Base-by-base conservation (phyloP, 305 asterid genomes). In the Fraxinus albicans region DNA sequence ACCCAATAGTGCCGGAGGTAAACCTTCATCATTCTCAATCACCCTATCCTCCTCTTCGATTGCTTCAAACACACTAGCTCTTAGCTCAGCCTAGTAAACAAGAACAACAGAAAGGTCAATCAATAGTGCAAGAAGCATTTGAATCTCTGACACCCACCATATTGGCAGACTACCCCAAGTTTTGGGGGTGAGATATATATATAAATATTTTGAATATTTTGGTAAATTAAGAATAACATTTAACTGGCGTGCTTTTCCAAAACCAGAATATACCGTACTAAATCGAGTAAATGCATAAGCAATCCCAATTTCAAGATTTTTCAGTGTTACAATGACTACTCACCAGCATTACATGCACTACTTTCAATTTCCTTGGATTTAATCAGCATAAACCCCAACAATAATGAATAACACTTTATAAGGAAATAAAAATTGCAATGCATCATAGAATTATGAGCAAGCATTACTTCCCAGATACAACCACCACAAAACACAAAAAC, bases 31-130 rank as follows among this genome's bases (percentile, higher is more conserved):
- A 81, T 91, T 91, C 80, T 93, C 98, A 77, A 93, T 84, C 9
- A 86, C 93, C 84, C 83, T 90, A 85, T 96, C 99, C 88, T 96
- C 99, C 84, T 94, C 99, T 86, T 96, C 99, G 25, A 96, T 96
- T 0, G 99, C 98, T 91, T 96, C 97, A 81, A 96, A 96, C 25
- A 96, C 98, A 83, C 98, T 92, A 87, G 98, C 98, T 89, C 99
- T 91, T 79, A 96, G 88, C 82, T 94, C 99, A 69, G 98, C 99
- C 98, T 94, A 82, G 83, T 6, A 82, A 74, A 65, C 80, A 76
- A 79, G 81, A 72, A 82, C 36, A 67, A 25, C 23, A 77, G 17
- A 85, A 78, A 60, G 31, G 31, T n/a, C 10, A 21, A 60, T 60
- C 13, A 19, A 21, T 19, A 60, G 8, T n/a, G 13, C 70, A 19